Evolutionary conservation across 139 green algal species (phyloP), one percentile per base, ranked within the genome.

Genomic region (Closterium sp.): DNA sequence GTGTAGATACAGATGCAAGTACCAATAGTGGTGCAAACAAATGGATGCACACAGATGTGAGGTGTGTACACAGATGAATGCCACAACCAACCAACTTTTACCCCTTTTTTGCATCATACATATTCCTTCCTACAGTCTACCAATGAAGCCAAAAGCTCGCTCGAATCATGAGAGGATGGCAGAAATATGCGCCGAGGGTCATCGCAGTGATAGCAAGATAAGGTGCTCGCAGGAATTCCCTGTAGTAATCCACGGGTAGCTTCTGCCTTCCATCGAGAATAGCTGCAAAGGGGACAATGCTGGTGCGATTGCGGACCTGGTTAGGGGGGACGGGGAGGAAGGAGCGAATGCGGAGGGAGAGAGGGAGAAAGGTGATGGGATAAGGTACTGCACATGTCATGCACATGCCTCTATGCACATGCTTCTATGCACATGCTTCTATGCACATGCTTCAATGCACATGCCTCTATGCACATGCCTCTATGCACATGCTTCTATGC

Each of bases 171-270:
- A 98, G 86, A 2, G 98, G 98, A 92, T 99, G 98, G 34, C 25
- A 84, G 35, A 97, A 95, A 93, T 99, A 99, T 2, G 97, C 95
- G 0, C 98, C 98, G 7, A 99, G 34, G 0, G 96, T 98, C 38
- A 99, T 96, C 2, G 90, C 93, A 0, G 96, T 94, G 5, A 95
- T 93, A 1, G 94, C 95, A 9, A 97, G 33, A 91, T 99, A 99
- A 0, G 98, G 98, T 84, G 95, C 92, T 3, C 98, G 95, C 85
- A 98, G 85, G 38, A 97, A 99, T 95, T 99, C 98, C 95, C 96
- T 97, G 92, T 96, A 99, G 95, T 98, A 99, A 84, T 98, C 97
- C 25, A 85, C 16, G 1, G 98, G 98, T 89, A 99, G 96, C 94
- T 96, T 32, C 95, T 99, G 97, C 19, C 98, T 95, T 3, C 98